Evolutionary conservation across 2,329 filamentous ascomycete genomes (phyloP).

Genomic region (Bipolaris bicolor): DNA sequence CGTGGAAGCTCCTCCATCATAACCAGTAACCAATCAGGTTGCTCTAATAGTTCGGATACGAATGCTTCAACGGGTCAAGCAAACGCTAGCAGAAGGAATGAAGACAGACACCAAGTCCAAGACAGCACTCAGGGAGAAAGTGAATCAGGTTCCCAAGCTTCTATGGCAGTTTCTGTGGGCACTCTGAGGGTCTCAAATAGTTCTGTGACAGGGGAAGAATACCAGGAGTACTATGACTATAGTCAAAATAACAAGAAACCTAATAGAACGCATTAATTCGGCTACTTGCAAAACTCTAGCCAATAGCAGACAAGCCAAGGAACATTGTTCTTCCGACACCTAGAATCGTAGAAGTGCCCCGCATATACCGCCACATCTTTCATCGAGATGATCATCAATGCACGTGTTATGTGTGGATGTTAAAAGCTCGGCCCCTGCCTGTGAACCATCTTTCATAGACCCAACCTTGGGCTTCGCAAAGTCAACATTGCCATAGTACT

Average conservation of each 20-base stretch:
- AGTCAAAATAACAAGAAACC: background rate
- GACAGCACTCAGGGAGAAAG: background rate
- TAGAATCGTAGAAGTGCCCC: conserved; percentile 1
- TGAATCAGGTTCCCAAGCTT: background rate
- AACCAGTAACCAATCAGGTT: too few relatives aligned
- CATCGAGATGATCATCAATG: background rate
- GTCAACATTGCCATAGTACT: background rate
- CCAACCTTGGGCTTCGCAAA: background rate
- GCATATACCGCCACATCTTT: conserved; percentile 1
- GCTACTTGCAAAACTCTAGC: background rate
- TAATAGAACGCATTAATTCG: background rate
- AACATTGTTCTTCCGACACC: conserved; percentile 1
- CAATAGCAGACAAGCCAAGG: conserved; percentile 1
- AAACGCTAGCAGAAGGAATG: background rate
- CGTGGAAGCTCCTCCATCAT: too few relatives aligned
- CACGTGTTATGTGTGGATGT: background rate
- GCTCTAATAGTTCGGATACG: background rate
- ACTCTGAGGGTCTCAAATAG: background rate
- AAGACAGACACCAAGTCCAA: background rate
- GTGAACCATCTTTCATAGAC: background rate
- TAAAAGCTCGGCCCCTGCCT: background rate
- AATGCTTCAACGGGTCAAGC: background rate
- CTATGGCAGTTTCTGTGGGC: background rate
- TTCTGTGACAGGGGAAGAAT: background rate
- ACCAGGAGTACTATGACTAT: background rate